Conservation (phyloP, 1,284 basidiomycete genomes). For the Coniophora puteana region DNA sequence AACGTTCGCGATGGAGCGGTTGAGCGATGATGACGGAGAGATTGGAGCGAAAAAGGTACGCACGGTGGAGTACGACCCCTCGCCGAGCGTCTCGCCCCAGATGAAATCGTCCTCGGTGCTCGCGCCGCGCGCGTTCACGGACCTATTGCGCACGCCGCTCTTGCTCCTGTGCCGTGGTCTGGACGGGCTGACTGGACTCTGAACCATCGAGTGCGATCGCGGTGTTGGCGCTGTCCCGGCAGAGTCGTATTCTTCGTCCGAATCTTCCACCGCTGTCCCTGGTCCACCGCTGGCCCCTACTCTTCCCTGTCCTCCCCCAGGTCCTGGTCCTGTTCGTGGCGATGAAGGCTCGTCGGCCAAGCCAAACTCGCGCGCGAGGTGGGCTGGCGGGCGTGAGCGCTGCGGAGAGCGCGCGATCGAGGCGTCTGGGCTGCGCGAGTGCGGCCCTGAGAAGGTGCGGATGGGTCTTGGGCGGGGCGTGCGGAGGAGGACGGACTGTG, state of each 20-base stretch:
- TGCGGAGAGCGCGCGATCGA: constrained; percentile 42
- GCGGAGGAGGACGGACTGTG: constrained; percentile 37
- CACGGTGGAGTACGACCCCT: constrained; percentile 79
- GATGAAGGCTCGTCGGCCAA: constrained; percentile 29
- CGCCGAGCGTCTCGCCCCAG: constrained; percentile 68
- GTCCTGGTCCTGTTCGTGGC: too few relatives aligned
- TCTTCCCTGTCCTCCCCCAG: too few relatives aligned
- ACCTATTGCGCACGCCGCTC: constrained; percentile 39
- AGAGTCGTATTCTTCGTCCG: too few relatives aligned
- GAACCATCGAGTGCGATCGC: constrained; percentile 33
- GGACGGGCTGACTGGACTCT: too few relatives aligned
- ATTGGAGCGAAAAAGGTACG: constrained; percentile 19
- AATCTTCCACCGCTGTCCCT: constrained; percentile 3
- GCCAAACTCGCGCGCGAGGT: constrained; percentile 58
- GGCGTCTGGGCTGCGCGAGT: constrained; percentile 50
- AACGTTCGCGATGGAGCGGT: constrained; percentile 12
- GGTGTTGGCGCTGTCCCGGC: too few relatives aligned
- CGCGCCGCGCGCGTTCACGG: constrained; percentile 43
- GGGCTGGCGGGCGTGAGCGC: constrained; percentile 48
- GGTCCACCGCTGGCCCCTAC: too few relatives aligned
- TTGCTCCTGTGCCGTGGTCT: constrained; percentile 35
- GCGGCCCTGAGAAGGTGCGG: constrained; percentile 65
- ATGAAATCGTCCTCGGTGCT: constrained; percentile 69
- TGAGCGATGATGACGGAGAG: constrained; percentile 10
- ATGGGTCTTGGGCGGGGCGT: constrained; percentile 54